phyloP scores from a whole-genome alignment of 2,329 filamentous ascomycete genomes.

The Talaromyces atroroseus region DNA sequence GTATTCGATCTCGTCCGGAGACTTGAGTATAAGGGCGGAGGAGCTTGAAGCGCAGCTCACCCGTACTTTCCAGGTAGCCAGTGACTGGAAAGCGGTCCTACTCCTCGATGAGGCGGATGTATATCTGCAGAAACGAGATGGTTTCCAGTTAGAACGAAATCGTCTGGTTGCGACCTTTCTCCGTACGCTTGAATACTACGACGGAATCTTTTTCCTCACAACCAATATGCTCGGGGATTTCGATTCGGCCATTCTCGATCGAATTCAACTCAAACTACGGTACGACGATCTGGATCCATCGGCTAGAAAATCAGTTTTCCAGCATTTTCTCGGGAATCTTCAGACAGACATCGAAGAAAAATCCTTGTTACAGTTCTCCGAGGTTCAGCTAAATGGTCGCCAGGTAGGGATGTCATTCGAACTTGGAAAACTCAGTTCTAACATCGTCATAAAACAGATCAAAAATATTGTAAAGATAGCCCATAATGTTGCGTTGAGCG shows the following conservation, averaged over 20 bases:
- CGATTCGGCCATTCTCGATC: constrained; percentile 11
- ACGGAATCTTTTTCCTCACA: constrained; percentile 14
- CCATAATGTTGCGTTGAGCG: constrained; percentile 2
- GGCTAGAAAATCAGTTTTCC: constrained; percentile 6
- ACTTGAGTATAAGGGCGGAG: constrained; percentile 9
- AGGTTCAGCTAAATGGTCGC: not conserved
- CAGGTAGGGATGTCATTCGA: not conserved
- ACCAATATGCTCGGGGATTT: constrained; percentile 13
- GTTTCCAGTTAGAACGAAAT: constrained; percentile 11
- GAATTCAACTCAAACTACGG: constrained; percentile 11
- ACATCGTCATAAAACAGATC: constrained; percentile 4
- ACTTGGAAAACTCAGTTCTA: not conserved
- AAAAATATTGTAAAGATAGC: constrained; percentile 12
- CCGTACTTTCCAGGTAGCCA: constrained; percentile 5
- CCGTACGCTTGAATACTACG: constrained; percentile 13
- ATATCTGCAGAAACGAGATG: constrained; percentile 4
- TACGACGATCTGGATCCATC: constrained; percentile 10
- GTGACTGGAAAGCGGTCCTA: constrained; percentile 15
- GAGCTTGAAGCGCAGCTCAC: constrained; percentile 10
- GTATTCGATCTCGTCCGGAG: constrained; percentile 29
- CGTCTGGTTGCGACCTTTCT: constrained; percentile 13
- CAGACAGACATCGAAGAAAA: constrained; percentile 3
- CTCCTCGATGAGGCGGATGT: constrained; percentile 16
- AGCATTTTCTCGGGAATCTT: constrained; percentile 5
- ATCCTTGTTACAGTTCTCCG: not conserved